Conservation (phyloP, 345 rosid genomes). For the Salix brachista region DNA sequence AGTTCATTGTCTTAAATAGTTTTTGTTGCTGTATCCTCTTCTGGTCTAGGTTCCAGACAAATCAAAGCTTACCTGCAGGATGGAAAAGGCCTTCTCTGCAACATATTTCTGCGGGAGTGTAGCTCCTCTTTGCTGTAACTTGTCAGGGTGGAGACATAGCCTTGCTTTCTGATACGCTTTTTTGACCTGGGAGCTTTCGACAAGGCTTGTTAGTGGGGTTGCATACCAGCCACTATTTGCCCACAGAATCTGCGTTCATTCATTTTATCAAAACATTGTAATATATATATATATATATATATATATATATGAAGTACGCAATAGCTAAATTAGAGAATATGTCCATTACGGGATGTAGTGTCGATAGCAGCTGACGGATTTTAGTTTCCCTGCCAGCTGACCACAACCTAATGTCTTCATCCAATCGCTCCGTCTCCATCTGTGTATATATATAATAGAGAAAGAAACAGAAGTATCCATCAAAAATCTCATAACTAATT, state of each 20-base stretch:
- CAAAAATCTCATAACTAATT: background rate
- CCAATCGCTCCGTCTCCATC: slow-evolving; percentile 53
- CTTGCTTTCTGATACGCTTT: slow-evolving; percentile 92
- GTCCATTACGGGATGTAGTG: slow-evolving; percentile 59
- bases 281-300: too few relatives aligned
- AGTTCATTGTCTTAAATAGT: background rate
- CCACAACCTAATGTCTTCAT: slow-evolving; percentile 68
- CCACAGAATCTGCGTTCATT: slow-evolving; percentile 62
- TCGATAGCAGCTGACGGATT: slow-evolving; percentile 69
- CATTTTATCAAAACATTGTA: background rate
- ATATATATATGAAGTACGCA: background rate
- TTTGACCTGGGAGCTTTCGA: slow-evolving; percentile 71
- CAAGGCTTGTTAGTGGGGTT: slow-evolving; percentile 48
- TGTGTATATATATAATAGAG: slow-evolving; percentile 19
- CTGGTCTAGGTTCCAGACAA: background rate
- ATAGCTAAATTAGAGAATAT: background rate
- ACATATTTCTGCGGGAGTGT: slow-evolving; percentile 58
- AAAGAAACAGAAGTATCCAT: background rate
- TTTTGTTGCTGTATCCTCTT: background rate
- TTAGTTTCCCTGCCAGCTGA: slow-evolving; percentile 70
- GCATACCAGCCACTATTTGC: slow-evolving; percentile 68
- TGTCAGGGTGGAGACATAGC: slow-evolving; percentile 91
- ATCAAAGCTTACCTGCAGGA: slow-evolving; percentile 63
- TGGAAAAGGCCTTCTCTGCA: slow-evolving; percentile 65
- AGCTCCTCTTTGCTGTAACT: slow-evolving; percentile 82